Conservation (phyloP, 139 green algal species). For the Picochlorum costavermella region DNA sequence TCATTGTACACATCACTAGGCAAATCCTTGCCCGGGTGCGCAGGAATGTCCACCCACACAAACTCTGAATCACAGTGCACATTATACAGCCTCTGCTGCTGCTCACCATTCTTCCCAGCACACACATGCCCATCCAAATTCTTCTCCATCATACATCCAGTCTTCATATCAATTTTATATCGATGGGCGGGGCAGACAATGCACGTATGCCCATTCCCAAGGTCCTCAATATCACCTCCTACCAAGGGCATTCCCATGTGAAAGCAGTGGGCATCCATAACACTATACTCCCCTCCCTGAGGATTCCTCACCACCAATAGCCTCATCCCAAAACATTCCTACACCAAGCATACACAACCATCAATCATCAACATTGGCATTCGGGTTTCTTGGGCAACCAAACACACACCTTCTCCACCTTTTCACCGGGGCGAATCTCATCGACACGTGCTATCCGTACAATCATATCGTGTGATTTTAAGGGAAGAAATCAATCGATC, state of each 20-base stretch:
- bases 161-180: constrained; percentile 30
- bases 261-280: constrained; percentile 29
- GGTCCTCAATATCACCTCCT: constrained; percentile 34
- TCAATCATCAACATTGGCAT: neutral
- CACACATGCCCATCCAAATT: constrained; percentile 18
- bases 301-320: constrained; percentile 19
- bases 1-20: constrained; percentile 27
- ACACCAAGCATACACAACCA: neutral
- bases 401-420: constrained; percentile 22
- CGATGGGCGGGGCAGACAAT: constrained; percentile 30
- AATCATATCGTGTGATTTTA: neutral
- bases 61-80: constrained; percentile 36
- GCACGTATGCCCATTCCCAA: constrained; percentile 20
- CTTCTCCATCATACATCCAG: constrained; percentile 20
- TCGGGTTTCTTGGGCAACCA: neutral
- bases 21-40: constrained; percentile 9
- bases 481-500: no score
- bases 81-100: constrained; percentile 39
- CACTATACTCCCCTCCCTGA: constrained; percentile 2
- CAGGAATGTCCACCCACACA: constrained; percentile 28
- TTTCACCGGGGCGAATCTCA: constrained; percentile 21
- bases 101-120: constrained; percentile 8
- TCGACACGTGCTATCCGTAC: constrained; percentile 12
- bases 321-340: constrained; percentile 24
- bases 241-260: constrained; percentile 20